These are phyloP conservation scores for Dalechampia spathulata DNA, from an alignment of 441 rosid species.

Conservation along the genomic window DNA sequence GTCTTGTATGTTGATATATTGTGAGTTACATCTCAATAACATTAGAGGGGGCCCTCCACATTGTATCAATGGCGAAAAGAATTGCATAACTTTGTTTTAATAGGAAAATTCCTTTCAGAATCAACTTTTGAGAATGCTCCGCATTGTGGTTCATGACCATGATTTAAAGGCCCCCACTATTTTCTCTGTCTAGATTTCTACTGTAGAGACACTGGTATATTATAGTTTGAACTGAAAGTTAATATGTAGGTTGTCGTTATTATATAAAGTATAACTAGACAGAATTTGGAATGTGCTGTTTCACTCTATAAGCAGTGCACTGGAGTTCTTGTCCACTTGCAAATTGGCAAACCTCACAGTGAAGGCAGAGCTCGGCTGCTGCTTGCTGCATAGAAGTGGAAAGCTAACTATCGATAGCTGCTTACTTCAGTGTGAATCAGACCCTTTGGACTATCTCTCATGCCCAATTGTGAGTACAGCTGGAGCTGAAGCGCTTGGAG, in stretches of 20 bases:
- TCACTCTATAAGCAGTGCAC: slow-evolving; percentile 51
- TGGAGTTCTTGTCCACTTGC: slow-evolving; percentile 79
- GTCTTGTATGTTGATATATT: slow-evolving; percentile 1
- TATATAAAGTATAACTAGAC: slow-evolving; percentile 1
- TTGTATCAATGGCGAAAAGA: no score
- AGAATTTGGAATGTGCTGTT: slow-evolving; percentile 19
- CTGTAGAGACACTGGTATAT: no score
- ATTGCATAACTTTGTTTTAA: no score
- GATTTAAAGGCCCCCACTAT: no score
- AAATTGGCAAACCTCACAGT: slow-evolving; percentile 78
- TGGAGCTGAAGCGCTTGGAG: slow-evolving; percentile 14
- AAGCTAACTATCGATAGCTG: slow-evolving; percentile 81
- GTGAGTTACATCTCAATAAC: no score
- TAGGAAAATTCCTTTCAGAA: no score
- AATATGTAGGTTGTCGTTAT: slow-evolving; percentile 7
- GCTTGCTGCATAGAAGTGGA: slow-evolving; percentile 90
- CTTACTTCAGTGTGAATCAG: slow-evolving; percentile 73
- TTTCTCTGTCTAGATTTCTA: background rate
- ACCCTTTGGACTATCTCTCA: slow-evolving; percentile 83
- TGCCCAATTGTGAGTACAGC: slow-evolving; percentile 85
- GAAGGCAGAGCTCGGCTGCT: slow-evolving; percentile 90
- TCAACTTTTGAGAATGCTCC: no score
- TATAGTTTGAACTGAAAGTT: slow-evolving; percentile 8
- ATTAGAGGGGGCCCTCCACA: no score
- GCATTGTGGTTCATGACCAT: no score